These are phyloP conservation scores for Scenedesmus sp. DNA, from an alignment of 163 green algal species.

Conservation along the genomic window DNA sequence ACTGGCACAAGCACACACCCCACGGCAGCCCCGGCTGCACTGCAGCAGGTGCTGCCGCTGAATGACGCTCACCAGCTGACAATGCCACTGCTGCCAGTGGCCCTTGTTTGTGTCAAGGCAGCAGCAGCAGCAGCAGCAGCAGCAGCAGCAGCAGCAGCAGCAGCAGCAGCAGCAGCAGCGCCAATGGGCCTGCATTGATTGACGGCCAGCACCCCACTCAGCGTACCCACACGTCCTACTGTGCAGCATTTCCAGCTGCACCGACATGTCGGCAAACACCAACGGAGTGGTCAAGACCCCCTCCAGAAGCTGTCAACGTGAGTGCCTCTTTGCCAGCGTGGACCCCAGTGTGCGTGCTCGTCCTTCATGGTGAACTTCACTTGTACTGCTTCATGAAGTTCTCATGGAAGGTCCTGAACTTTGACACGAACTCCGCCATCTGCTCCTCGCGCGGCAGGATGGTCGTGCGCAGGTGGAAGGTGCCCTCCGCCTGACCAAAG, in stretches of 20 bases:
- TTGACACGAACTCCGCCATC: conserved; percentile 82
- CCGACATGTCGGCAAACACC: no score
- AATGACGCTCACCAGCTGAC: background rate
- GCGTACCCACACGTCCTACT: background rate
- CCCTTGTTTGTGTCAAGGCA: background rate
- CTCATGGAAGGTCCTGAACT: conserved; percentile 77
- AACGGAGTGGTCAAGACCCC: no score
- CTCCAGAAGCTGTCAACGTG: no score
- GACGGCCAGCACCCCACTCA: no score
- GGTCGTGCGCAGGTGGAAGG: conserved; percentile 92
- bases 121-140: background rate
- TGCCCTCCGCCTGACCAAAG: conserved; percentile 91
- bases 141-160: no score
- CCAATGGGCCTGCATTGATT: no score
- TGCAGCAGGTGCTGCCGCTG: background rate
- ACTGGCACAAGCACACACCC: no score
- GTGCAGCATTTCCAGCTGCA: background rate
- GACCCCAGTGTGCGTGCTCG: background rate
- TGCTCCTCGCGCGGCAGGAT: conserved; percentile 91
- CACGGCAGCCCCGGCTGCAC: no score
- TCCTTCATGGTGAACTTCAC: background rate
- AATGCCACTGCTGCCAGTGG: background rate
- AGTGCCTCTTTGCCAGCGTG: no score
- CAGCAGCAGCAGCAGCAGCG: no score
- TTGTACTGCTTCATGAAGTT: conserved; percentile 49